phyloP scores from a whole-genome alignment of 2,329 filamentous ascomycete genomes.

The Sclerotinia sclerotiorum region DNA sequence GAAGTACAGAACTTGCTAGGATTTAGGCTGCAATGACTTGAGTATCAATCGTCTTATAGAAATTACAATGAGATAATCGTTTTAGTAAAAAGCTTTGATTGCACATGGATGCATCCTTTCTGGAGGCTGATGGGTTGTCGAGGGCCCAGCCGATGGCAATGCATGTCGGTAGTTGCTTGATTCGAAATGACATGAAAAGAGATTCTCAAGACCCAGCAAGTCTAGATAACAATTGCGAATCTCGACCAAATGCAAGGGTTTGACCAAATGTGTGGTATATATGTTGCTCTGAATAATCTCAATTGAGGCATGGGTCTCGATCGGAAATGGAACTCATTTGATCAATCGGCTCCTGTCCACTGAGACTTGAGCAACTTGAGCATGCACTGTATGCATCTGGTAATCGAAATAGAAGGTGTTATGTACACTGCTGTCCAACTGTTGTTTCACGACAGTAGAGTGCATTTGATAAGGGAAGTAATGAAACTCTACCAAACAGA shows the following conservation, averaged over 20 bases:
- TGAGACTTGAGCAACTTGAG: neutral
- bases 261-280: neutral
- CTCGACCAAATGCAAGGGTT: neutral
- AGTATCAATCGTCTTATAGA: neutral
- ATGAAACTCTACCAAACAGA: too few species aligned
- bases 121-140: neutral
- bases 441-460: neutral
- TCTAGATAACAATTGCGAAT: neutral
- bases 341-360: neutral
- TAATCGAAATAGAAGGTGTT: neutral
- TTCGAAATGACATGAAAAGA: neutral
- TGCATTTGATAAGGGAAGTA: neutral
- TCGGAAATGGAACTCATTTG: neutral
- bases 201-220: neutral
- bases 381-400: neutral
- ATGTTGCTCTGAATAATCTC: neutral
- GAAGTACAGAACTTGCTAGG: neutral
- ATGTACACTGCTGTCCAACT: neutral
- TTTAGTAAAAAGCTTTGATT: neutral
- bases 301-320: neutral
- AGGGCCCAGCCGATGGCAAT: too few species aligned
- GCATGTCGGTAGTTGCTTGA: neutral
- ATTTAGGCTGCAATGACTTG: neutral
- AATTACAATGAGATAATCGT: neutral
- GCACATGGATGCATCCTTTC: neutral